phyloP scores from a whole-genome alignment of 495 filamentous ascomycete species.

The Penicillium desertorum region DNA sequence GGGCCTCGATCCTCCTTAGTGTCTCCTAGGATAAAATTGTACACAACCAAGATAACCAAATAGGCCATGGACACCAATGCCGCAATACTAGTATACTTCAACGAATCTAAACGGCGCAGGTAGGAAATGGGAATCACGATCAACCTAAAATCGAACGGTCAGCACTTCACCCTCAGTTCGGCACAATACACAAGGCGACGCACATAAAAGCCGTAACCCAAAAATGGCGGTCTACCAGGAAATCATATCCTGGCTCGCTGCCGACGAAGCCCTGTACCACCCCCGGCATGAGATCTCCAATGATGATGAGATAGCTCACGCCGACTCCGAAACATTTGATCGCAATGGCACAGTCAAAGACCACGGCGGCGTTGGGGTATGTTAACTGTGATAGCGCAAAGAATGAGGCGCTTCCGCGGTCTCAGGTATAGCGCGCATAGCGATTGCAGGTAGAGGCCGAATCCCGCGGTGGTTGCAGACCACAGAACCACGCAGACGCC shows the following conservation, averaged over 20 bases:
- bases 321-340: constrained; percentile 98
- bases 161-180: neutral
- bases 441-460: constrained; percentile 92
- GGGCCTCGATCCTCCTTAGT: constrained; percentile 67
- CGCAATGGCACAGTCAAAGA: constrained; percentile 94
- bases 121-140: constrained; percentile 94
- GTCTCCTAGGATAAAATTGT: constrained; percentile 81
- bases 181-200: constrained; percentile 21
- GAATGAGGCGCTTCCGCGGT: constrained; percentile 78
- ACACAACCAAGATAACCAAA: constrained; percentile 84
- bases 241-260: constrained; percentile 59
- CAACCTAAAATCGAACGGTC: constrained; percentile 54
- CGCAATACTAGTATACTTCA: constrained; percentile 95
- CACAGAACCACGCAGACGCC: constrained; percentile 84
- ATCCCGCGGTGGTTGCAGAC: constrained; percentile 83
- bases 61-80: constrained; percentile 93
- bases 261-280: constrained; percentile 76
- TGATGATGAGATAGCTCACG: constrained; percentile 96
- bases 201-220: constrained; percentile 99
- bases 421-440: constrained; percentile 86
- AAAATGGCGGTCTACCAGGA: constrained; percentile 84
- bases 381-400: constrained; percentile 94
- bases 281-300: constrained; percentile 96
- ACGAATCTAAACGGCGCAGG: constrained; percentile 81
- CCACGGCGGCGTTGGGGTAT: constrained; percentile 91